phyloP scores from a whole-genome alignment of 2,329 filamentous ascomycete species.

The Colletotrichum agaves region DNA sequence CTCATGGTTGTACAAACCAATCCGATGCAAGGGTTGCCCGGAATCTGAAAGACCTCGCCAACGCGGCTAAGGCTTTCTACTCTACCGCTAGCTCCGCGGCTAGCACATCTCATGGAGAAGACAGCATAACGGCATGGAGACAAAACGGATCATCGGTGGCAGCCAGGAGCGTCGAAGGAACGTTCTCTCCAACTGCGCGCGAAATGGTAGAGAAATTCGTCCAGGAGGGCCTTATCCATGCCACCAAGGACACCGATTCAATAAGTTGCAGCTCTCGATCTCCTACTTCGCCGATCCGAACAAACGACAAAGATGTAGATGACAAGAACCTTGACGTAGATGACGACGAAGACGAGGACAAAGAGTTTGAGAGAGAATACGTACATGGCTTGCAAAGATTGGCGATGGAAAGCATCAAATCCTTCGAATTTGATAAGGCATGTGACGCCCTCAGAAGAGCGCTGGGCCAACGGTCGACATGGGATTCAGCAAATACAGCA shows the following conservation, averaged over 20 bases:
- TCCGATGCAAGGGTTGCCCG: slow-evolving; percentile 34
- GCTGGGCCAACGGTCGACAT: slow-evolving; percentile 19
- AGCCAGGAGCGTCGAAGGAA: slow-evolving; percentile 27
- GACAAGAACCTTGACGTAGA: slow-evolving; percentile 13
- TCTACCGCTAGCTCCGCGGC: slow-evolving; percentile 41
- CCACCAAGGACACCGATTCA: too few species aligned
- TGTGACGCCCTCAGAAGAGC: slow-evolving; percentile 37
- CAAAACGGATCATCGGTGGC: slow-evolving; percentile 11
- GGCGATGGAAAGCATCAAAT: slow-evolving; percentile 42
- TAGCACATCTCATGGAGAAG: slow-evolving; percentile 31
- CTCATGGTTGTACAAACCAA: background rate
- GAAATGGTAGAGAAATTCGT: slow-evolving; percentile 38
- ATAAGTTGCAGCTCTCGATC: too few species aligned
- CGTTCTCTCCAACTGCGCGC: slow-evolving; percentile 36
- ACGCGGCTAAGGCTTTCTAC: slow-evolving; percentile 42
- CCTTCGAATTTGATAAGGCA: slow-evolving; percentile 38
- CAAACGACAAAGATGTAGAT: too few species aligned
- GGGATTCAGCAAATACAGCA: background rate
- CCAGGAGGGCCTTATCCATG: background rate
- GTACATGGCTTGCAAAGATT: slow-evolving; percentile 41
- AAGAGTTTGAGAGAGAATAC: slow-evolving; percentile 8
- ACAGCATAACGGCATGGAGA: slow-evolving; percentile 21
- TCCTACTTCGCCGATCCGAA: too few species aligned
- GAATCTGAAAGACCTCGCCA: slow-evolving; percentile 41
- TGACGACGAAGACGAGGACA: slow-evolving; percentile 9